These are phyloP conservation scores for Coemansia sp. DNA, from an alignment of 192 early-diverging fungal genomes.

Conservation along the genomic window DNA sequence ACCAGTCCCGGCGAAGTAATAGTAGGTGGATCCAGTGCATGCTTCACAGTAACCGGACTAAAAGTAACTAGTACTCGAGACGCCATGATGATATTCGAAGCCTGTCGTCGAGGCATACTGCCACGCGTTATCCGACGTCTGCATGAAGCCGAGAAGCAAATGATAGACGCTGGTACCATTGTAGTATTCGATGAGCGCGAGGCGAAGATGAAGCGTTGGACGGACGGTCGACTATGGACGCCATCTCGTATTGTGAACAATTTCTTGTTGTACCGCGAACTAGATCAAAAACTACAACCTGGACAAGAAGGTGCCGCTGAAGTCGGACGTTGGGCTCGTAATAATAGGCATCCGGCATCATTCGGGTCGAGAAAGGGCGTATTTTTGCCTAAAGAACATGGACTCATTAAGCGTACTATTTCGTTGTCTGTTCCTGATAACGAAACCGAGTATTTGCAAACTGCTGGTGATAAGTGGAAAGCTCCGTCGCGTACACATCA, in stretches of 20 bases:
- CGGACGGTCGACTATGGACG: constrained; percentile 82
- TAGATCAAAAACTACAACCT: constrained; percentile 61
- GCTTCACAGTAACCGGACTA: constrained; percentile 49
- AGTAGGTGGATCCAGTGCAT: constrained; percentile 33
- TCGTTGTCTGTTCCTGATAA: constrained; percentile 66
- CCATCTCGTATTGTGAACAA: constrained; percentile 83
- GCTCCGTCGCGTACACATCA: constrained; percentile 30
- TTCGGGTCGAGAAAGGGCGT: constrained; percentile 33
- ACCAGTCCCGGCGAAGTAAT: constrained; percentile 36
- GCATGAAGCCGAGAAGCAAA: constrained; percentile 72
- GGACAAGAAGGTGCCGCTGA: constrained; percentile 47
- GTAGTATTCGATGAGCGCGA: constrained; percentile 88
- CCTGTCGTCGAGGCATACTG: constrained; percentile 69
- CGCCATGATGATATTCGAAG: constrained; percentile 79
- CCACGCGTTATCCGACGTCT: constrained; percentile 73
- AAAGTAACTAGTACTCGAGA: constrained; percentile 63
- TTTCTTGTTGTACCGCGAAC: constrained; percentile 82
- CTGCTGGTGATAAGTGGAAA: constrained; percentile 3
- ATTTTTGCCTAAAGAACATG: constrained; percentile 60
- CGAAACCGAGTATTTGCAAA: constrained; percentile 36
- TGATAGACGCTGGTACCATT: constrained; percentile 76
- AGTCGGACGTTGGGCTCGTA: constrained; percentile 14
- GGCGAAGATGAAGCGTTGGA: constrained; percentile 87
- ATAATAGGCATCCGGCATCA: background rate
- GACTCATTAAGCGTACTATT: constrained; percentile 80